Evolutionary conservation across 2,329 filamentous ascomycete species (phyloP), one percentile per base, ranked within the genome.

Genomic region (Aspergillus amoenus): DNA sequence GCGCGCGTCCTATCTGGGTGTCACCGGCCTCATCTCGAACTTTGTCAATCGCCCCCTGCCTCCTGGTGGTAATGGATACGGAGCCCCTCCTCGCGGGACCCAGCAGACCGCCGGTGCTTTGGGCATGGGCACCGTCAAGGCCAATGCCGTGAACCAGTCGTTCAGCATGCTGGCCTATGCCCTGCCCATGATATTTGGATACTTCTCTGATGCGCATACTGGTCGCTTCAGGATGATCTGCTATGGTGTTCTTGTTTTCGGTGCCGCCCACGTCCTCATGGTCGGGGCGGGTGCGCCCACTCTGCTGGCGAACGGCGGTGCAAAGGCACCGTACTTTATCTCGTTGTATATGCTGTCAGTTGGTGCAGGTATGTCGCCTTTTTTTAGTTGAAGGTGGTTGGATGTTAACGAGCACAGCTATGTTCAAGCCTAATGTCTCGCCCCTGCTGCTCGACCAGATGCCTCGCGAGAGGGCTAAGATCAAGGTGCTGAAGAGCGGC

Each of bases 21-120:
- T 80, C 5, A 77, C 81, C 59, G 80, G 79, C 0, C 71, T 82
- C 7, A 85, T 86, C 68, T 78, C 77, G 60, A 88, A 88, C 68
- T 88, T 82, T 64, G 81, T 88, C 65, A 82, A 88, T 63, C 81
- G 82, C 9, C 80, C 82, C 3, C 67, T 89, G 4, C 86, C 86
- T 1, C 60, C 39, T 2, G 80, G 76, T 27, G 73, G 73, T 3
- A 73, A 74, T 58, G 73, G 73, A 40, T 62, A 62, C n/a, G 75
- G 75, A 52, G 75, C 74, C 1, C 69, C 73, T 24, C 63, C 72
- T 15, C 60, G 62, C 15, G 66, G 61, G 3, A 69, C 70, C 13
- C 64, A 77, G 43, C 71, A 76, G 21, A 84, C 82, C 0, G 82
- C 81, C 21, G 86, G 85, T 61, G 86, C 85, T 11, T 68, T 88